A percentile compares a stretch with the other conserved stretches of the same genome.
Conservation (phyloP, 768 basidiomycete genomes). For the Tricholoma terreum region DNA sequence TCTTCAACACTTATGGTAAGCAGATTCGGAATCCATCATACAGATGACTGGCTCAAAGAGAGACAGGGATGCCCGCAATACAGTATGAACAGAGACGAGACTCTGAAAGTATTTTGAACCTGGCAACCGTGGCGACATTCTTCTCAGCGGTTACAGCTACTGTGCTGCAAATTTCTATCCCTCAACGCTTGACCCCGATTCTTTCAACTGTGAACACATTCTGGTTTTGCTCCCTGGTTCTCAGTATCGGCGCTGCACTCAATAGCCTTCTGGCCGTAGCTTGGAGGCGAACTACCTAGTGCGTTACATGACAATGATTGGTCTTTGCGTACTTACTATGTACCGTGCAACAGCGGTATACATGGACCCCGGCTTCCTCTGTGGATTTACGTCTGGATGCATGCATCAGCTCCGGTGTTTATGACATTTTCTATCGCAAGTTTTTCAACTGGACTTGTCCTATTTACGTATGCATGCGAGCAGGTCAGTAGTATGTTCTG, state of each 20-base stretch:
- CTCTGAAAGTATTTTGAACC: conserved; percentile 8
- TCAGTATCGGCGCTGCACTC: conserved; percentile 24
- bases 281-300: conserved; percentile 22
- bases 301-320: background rate
- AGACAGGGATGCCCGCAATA: conserved; percentile 18
- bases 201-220: conserved; percentile 19
- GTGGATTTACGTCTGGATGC: conserved; percentile 15
- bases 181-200: background rate
- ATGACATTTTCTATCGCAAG: conserved; percentile 15
- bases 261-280: conserved; percentile 17
- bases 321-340: too few relatives aligned
- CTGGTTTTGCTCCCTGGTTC: conserved; percentile 22
- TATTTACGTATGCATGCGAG: conserved; percentile 10
- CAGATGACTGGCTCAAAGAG: background rate
- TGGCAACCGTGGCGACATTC: conserved; percentile 24
- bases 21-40: background rate
- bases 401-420: conserved; percentile 14
- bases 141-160: conserved; percentile 30
- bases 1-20: conserved; percentile 18
- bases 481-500: conserved; percentile 4
- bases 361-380: conserved; percentile 14
- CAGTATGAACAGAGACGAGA: conserved; percentile 17
- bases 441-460: conserved; percentile 13
- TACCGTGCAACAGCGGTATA: conserved; percentile 7
- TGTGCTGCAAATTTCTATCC: conserved; percentile 15